phyloP scores from a whole-genome alignment of 495 filamentous ascomycete genomes.

The Beverwykella pulmonaria region DNA sequence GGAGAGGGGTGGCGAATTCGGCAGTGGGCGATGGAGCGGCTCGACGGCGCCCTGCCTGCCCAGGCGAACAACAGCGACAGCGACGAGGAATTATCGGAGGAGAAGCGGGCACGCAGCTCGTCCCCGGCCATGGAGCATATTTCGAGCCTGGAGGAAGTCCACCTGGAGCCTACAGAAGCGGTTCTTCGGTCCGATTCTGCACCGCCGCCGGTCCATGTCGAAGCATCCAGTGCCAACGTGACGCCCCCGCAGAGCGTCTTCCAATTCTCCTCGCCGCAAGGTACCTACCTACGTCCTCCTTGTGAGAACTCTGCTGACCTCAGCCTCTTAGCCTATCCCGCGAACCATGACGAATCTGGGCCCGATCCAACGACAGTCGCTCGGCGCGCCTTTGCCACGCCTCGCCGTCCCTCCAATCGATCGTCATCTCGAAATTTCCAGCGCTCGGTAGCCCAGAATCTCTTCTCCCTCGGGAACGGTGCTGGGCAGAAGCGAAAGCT shows the following conservation, averaged over 20 bases:
- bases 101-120: conserved; percentile 57
- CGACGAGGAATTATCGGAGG: conserved; percentile 71
- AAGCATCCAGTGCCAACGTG: conserved; percentile 38
- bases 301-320: background rate
- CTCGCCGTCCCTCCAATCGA: conserved; percentile 56
- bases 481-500: conserved; percentile 79
- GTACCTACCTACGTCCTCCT: background rate
- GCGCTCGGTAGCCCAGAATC: conserved; percentile 46
- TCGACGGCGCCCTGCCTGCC: conserved; percentile 60
- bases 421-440: conserved; percentile 50
- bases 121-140: conserved; percentile 66
- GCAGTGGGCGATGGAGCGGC: conserved; percentile 80
- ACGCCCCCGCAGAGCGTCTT: conserved; percentile 54
- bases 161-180: conserved; percentile 37
- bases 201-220: conserved; percentile 33
- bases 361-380: conserved; percentile 47
- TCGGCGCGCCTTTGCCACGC: conserved; percentile 56
- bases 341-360: conserved; percentile 61
- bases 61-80: conserved; percentile 61
- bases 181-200: conserved; percentile 49
- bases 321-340: conserved; percentile 55
- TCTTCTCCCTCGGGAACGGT: conserved; percentile 54
- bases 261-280: conserved; percentile 70
- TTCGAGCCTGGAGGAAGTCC: conserved; percentile 41
- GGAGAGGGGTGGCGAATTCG: conserved; percentile 81